Conservation (phyloP, 176 grass and related monocot genomes). For the Coix lacrymajobi region DNA sequence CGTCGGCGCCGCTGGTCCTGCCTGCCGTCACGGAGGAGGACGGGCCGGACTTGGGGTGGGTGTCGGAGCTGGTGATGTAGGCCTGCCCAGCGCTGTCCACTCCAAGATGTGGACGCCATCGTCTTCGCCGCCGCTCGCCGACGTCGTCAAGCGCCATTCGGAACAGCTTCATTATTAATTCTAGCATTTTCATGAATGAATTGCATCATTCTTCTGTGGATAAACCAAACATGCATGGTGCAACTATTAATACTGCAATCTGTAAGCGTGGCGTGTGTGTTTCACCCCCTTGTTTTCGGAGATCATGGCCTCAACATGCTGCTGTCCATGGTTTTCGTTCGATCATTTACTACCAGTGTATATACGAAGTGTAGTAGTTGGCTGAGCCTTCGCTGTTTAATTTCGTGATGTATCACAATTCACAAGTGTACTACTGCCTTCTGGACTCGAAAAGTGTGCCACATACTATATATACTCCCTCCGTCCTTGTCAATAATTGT, state of each 20-base stretch:
- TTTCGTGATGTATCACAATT: conserved; percentile 11
- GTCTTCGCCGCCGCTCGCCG: not conserved
- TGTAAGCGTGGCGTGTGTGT: conserved; percentile 19
- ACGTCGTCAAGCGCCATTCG: not conserved
- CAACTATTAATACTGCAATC: conserved; percentile 15
- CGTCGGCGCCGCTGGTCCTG: not conserved
- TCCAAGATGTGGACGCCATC: not conserved
- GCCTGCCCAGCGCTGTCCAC: not conserved
- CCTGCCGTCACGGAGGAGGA: conserved; percentile 44
- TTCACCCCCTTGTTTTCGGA: not conserved
- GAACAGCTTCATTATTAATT: conserved; percentile 16
- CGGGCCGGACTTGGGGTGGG: conserved; percentile 76
- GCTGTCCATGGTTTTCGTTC: not conserved
- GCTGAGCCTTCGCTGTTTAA: conserved; percentile 1
- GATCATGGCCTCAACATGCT: not conserved
- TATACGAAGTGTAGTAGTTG: conserved; percentile 8
- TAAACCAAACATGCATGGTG: conserved; percentile 42
- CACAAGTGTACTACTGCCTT: not conserved
- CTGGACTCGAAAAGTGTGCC: not conserved
- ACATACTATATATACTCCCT: not conserved
- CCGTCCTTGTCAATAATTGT: too few relatives aligned
- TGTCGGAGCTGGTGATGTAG: conserved; percentile 64
- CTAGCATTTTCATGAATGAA: not conserved
- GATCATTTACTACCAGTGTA: conserved; percentile 14
- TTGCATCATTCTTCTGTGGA: conserved; percentile 53